Base-by-base conservation (phyloP, 1,284 basidiomycete genomes). In the Fomitopsis betulina region DNA sequence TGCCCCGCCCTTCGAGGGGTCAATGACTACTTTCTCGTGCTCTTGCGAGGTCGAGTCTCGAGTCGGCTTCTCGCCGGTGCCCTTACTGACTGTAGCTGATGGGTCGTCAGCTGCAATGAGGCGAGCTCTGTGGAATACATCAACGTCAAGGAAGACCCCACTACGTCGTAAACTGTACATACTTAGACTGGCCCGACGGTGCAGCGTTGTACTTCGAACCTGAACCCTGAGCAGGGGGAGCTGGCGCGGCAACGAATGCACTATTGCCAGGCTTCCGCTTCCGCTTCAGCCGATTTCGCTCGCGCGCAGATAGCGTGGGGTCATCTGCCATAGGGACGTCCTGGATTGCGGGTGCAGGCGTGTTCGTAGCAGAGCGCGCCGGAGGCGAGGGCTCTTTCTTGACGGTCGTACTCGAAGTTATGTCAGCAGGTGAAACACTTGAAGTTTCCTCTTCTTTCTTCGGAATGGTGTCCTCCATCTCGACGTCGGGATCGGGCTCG, bases 241-340 rank as follows among this genome's bases (percentile, higher is more conserved):
- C 86, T 1, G 86, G 86, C 0, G 88, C 83, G 17, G 82, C 76
- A 21, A 93, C 91, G 65, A 91, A 87, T 2, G 86, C 89, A 39
- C 81, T 76, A 65, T 88, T 93, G n/a, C 93, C 93, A 15, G 84
- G 79, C 69, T 96, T 97, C 53, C 94, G 86, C 68, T 96, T 96
- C 19, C 94, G 83, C 70, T 97, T 97, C 37, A 96, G 78, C 50
- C 93, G 82, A 70, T 96, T 97, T 37, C 90, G 86, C 70, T 97
- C 94, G 52, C 94, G 83, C 17, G 93, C 93, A 15, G 92, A 93
- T 43, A 94, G 75, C 5, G 77, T 76, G 37, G 69, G 74, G 61
- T 87, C 85, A 12, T 77, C 68, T 38, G 72, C 69, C 8, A 74
- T 70, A 4, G 76, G 70, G 0, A 70, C 73, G 38, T 70, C 73